Evolutionary conservation across 805 yeast species (phyloP), one percentile per base, ranked within the genome.

Genomic region (Candida fluviatilis): DNA sequence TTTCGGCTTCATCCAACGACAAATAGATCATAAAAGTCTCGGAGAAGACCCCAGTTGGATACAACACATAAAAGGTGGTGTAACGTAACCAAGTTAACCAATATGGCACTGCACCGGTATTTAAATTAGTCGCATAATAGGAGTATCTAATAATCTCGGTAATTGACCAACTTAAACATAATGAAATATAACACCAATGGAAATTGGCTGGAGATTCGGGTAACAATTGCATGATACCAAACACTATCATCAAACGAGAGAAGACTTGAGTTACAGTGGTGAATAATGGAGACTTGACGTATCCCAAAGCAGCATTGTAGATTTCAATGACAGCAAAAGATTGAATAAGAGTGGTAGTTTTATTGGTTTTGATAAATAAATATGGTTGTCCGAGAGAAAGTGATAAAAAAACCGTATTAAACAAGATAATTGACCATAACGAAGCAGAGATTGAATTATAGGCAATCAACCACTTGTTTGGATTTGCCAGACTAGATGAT

Each of bases 121-220:
- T 55, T 44, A 84, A 61, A 48, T 80, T 80, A 38, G 82, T 71
- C 5, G 95, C 90, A 57, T 93, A 95, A 66, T 78, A 93, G 31
- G 87, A 75, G 63, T 93, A 93, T 58, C 99, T 75, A 40, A 90
- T 82, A 32, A 87, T 73, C 62, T 93, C 99, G n/a, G 98, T 87
- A 37, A 86, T 51, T n/a, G 93, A 78, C 99, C 99, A 93, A 10
- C 96, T 89, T 31, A 79, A 49, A 34, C 80, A 70, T 58, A 91
- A 73, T 1, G 91, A 68, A 40, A 80, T 61, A 59, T 83, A 90
- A 12, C 76, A 70, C 76, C 79, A 69, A 47, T 70, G 72, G 48
- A 49, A 37, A 48, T 74, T 71, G 19, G 88, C 88, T 14, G 83
- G 84, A 0, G 86, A 74, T 14, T 75, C 54, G 6, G 98, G 96